Evolutionary conservation across 768 basidiomycete genomes (phyloP).

Genomic region (Suillus ampliporus): DNA sequence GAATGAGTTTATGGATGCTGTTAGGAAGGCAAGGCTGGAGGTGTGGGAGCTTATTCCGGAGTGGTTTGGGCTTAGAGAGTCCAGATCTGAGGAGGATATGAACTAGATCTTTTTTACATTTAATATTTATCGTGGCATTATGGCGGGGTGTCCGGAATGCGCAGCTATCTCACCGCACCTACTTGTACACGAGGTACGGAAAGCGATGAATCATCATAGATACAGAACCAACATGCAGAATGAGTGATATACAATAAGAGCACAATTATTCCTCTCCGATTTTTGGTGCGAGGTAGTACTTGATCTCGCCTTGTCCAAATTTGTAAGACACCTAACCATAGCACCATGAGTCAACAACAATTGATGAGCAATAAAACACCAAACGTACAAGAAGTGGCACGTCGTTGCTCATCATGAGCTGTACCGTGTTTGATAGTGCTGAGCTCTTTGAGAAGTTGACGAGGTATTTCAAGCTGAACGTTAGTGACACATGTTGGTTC

Average conservation of each 20-base stretch:
- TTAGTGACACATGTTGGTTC: slow-evolving; percentile 89
- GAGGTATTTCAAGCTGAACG: slow-evolving; percentile 96
- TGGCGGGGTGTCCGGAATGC: background rate
- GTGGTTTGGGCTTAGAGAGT: slow-evolving; percentile 61
- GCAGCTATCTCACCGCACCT: background rate
- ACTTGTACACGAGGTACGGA: background rate
- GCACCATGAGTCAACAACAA: slow-evolving; percentile 2
- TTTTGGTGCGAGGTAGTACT: slow-evolving; percentile 97
- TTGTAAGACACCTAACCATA: slow-evolving; percentile 77
- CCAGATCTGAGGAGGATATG: background rate
- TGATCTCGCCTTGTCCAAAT: slow-evolving; percentile 86
- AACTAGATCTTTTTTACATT: background rate
- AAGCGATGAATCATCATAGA: slow-evolving; percentile 12
- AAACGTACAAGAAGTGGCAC: slow-evolving; percentile 81
- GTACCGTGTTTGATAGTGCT: slow-evolving; percentile 71
- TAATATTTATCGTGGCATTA: background rate
- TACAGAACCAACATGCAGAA: slow-evolving; percentile 4
- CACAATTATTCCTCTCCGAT: slow-evolving; percentile 76
- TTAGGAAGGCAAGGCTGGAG: slow-evolving; percentile 56
- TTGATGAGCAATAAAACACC: background rate
- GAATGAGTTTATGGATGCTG: slow-evolving; percentile 49
- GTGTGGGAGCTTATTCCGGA: slow-evolving; percentile 65
- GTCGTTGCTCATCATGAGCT: slow-evolving; percentile 90
- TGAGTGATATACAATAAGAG: slow-evolving; percentile 1
- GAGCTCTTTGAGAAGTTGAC: slow-evolving; percentile 95